A percentile compares a stretch with the other conserved stretches of the same genome.
Conservation (phyloP, 2,329 filamentous ascomycete genomes). For the Gyromitra esculenta region DNA sequence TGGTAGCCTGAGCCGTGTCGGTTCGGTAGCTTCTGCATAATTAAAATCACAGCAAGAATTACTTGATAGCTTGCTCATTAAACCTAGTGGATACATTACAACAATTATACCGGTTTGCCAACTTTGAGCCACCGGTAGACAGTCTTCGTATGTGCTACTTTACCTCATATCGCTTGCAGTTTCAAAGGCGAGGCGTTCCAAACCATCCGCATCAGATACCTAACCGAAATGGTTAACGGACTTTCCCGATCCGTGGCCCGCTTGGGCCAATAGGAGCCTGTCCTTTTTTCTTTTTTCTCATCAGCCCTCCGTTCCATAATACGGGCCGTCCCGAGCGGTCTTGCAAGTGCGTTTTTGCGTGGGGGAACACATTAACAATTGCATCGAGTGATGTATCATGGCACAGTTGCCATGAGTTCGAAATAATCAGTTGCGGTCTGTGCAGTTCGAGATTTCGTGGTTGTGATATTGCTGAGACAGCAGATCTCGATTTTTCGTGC, state of each 20-base stretch:
- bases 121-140: not conserved
- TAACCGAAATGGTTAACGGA: slow-evolving; percentile 16
- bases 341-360: not conserved
- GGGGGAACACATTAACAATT: slow-evolving; percentile 16
- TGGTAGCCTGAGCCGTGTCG: slow-evolving; percentile 9
- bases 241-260: slow-evolving; percentile 29
- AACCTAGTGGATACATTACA: not conserved
- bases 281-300: slow-evolving; percentile 8
- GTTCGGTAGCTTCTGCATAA: not conserved
- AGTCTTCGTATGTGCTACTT: not conserved
- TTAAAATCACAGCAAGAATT: not conserved
- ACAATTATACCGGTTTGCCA: not conserved
- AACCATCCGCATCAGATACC: slow-evolving; percentile 17
- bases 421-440: slow-evolving; percentile 9
- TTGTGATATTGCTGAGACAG: not conserved
- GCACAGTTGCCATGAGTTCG: not conserved
- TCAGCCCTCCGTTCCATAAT: slow-evolving; percentile 10
- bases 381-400: slow-evolving; percentile 27
- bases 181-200: not conserved
- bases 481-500: not conserved
- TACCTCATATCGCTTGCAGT: slow-evolving; percentile 4
- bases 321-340: slow-evolving; percentile 35
- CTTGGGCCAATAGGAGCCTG: not conserved
- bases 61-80: not conserved
- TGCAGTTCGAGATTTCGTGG: not conserved